These are phyloP conservation scores for Pichia gijzeniarum DNA, from an alignment of 805 yeast species.

Conservation along the genomic window DNA sequence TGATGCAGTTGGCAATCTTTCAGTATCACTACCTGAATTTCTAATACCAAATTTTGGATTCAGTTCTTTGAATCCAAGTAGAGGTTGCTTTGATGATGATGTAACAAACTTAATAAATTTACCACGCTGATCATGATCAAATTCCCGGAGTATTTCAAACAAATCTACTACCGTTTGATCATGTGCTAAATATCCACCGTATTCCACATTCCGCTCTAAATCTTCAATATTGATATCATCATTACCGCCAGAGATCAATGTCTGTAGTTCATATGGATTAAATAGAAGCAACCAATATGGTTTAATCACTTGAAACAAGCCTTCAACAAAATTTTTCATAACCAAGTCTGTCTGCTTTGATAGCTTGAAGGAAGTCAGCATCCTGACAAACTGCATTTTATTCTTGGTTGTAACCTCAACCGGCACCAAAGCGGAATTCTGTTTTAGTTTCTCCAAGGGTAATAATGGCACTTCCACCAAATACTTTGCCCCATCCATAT, in stretches of 20 bases:
- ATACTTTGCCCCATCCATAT: constrained; percentile 14
- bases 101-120: constrained; percentile 83
- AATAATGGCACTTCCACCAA: constrained; percentile 48
- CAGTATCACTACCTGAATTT: constrained; percentile 48
- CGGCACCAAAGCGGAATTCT: neutral
- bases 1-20: constrained; percentile 81
- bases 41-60: constrained; percentile 77
- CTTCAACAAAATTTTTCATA: constrained; percentile 58
- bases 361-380: constrained; percentile 71
- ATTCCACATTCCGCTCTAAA: constrained; percentile 52
- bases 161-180: constrained; percentile 59
- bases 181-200: constrained; percentile 44
- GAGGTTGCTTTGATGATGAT: constrained; percentile 85
- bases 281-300: constrained; percentile 80
- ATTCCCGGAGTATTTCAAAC: constrained; percentile 72
- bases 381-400: constrained; percentile 66
- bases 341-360: constrained; percentile 56
- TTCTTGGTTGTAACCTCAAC: constrained; percentile 52
- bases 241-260: constrained; percentile 75
- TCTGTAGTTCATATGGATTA: constrained; percentile 76
- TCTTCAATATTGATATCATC: constrained; percentile 66
- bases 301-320: constrained; percentile 61
- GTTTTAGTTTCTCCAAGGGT: constrained; percentile 48
- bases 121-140: constrained; percentile 54
- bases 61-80: constrained; percentile 73